phyloP scores from a whole-genome alignment of 2,329 filamentous ascomycete species.

The Cordyceps javanica region DNA sequence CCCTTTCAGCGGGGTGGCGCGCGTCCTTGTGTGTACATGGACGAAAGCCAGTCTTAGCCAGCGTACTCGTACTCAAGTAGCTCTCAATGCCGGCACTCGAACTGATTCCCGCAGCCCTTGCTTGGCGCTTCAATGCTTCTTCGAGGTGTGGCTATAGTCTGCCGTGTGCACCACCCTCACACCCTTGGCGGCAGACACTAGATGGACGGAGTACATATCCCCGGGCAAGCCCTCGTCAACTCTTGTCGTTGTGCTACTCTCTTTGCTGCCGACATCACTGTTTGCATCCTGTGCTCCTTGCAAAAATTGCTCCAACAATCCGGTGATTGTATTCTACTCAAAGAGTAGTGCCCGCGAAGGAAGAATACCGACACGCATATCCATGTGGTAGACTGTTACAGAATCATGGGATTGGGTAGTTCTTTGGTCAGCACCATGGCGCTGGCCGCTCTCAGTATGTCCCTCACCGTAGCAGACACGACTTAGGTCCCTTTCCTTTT shows the following conservation, averaged over 20 bases:
- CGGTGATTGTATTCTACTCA: too few relatives aligned
- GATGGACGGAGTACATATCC: not conserved
- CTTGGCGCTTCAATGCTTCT: not conserved
- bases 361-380: too few relatives aligned
- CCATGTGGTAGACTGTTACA: not conserved
- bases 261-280: not conserved
- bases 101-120: not conserved
- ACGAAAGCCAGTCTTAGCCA: too few relatives aligned
- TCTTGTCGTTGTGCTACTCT: not conserved
- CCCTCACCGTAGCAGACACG: not conserved
- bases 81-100: not conserved
- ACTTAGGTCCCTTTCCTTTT: not conserved
- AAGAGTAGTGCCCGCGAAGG: too few relatives aligned
- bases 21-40: not conserved
- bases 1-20: not conserved
- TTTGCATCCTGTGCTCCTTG: too few relatives aligned
- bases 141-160: not conserved
- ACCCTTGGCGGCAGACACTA: not conserved
- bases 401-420: not conserved
- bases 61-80: not conserved
- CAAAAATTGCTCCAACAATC: too few relatives aligned
- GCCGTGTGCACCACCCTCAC: not conserved
- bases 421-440: constrained; percentile 1
- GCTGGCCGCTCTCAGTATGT: constrained; percentile 10
- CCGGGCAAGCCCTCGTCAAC: not conserved